Percentiles rank a stretch among this genome's conserved stretches.
These are phyloP conservation scores for Kalmanozyma brasiliensis DNA, from an alignment of 1,284 basidiomycete species.

Conservation along the genomic window DNA sequence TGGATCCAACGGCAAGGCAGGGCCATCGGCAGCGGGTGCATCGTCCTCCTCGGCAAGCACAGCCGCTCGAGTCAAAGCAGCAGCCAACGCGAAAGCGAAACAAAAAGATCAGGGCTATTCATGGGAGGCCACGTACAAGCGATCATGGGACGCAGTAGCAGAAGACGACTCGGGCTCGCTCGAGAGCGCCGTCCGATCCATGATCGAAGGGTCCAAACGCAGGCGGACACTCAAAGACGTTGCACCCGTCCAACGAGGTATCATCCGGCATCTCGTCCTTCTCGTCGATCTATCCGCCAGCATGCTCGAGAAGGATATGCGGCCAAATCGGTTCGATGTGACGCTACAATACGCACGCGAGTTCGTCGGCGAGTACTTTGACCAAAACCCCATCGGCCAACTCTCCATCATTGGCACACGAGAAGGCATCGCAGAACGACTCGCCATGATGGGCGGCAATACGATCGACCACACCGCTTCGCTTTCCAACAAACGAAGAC, in stretches of 20 bases:
- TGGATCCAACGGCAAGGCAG: slow-evolving; percentile 27
- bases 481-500: slow-evolving; percentile 84
- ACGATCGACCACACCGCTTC: slow-evolving; percentile 89
- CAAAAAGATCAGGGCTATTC: slow-evolving; percentile 73
- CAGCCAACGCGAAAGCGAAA: slow-evolving; percentile 25
- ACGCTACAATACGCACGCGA: slow-evolving; percentile 81
- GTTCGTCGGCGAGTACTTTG: slow-evolving; percentile 96
- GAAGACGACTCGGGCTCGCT: slow-evolving; percentile 94
- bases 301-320: slow-evolving; percentile 95
- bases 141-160: slow-evolving; percentile 95
- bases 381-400: slow-evolving; percentile 98
- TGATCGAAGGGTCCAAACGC: slow-evolving; percentile 84
- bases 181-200: slow-evolving; percentile 86
- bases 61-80: slow-evolving; percentile 13
- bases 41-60: slow-evolving; percentile 4
- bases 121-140: slow-evolving; percentile 94
- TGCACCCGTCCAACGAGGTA: slow-evolving; percentile 88
- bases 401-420: slow-evolving; percentile 64
- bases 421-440: slow-evolving; percentile 63
- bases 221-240: slow-evolving; percentile 75
- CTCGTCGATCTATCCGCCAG: slow-evolving; percentile 88
- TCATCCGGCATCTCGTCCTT: slow-evolving; percentile 93
- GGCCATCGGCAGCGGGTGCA: slow-evolving; percentile 1
- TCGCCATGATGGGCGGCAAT: slow-evolving; percentile 80
- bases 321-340: slow-evolving; percentile 82